Conservation (phyloP, 23 red algal genomes). For the Porphyridium purpureum region DNA sequence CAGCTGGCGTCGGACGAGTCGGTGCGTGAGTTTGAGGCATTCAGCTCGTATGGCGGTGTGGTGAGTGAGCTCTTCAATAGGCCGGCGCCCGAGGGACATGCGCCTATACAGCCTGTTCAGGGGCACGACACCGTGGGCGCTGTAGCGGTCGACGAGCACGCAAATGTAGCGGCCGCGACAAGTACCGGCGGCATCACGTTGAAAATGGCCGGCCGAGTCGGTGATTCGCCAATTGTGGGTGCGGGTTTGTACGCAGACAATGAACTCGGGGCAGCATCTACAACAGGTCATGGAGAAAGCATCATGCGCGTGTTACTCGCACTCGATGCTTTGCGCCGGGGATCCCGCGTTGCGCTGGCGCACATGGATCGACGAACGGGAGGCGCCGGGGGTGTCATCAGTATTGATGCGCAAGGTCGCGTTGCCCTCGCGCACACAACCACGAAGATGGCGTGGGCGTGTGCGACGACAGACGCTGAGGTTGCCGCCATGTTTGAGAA, state of each 20-base stretch:
- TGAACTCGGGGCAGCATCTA: conserved; percentile 30
- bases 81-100: too few species aligned
- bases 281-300: conserved; percentile 89
- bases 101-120: too few species aligned
- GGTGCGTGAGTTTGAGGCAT: conserved; percentile 39
- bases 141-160: conserved; percentile 49
- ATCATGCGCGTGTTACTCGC: conserved; percentile 47
- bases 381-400: conserved; percentile 67
- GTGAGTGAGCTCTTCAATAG: conserved; percentile 30
- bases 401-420: conserved; percentile 32
- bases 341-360: conserved; percentile 15
- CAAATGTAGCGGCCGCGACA: conserved; percentile 60
- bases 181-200: conserved; percentile 82
- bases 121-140: conserved; percentile 82
- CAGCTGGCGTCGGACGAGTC: conserved; percentile 29
- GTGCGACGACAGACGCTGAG: conserved; percentile 13
- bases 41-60: conserved; percentile 9
- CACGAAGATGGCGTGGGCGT: conserved; percentile 81
- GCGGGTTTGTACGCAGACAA: conserved; percentile 46
- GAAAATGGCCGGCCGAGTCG: conserved; percentile 76
- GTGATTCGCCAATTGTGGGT: conserved; percentile 78
- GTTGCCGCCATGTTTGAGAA: too few species aligned
- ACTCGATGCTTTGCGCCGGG: conserved; percentile 7
- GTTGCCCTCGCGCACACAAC: conserved; percentile 47
- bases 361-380: conserved; percentile 59